These are phyloP conservation scores for Coelastrella sp. DNA, from an alignment of 139 green algal species.

Conservation along the genomic window DNA sequence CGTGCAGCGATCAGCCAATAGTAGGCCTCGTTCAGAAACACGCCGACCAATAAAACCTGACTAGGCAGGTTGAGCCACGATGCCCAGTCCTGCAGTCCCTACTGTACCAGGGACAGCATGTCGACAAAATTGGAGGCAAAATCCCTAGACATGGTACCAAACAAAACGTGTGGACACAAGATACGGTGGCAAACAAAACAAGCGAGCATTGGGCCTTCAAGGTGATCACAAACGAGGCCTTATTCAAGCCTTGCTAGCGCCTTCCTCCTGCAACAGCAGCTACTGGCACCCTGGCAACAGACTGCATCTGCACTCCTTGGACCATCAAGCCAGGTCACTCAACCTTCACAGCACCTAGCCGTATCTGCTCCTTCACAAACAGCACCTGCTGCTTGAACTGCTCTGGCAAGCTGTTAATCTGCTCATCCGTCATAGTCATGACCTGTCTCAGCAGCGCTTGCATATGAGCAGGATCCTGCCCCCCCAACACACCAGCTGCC, in stretches of 20 bases:
- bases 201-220: too few relatives aligned
- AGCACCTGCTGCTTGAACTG: slow-evolving; percentile 90
- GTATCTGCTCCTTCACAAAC: slow-evolving; percentile 83
- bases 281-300: neutral
- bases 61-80: too few relatives aligned
- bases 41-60: too few relatives aligned
- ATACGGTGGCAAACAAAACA: too few relatives aligned
- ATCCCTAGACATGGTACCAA: too few relatives aligned
- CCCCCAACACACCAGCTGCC: slow-evolving; percentile 23
- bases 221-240: too few relatives aligned
- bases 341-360: slow-evolving; percentile 30
- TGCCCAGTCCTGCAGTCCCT: too few relatives aligned
- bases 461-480: slow-evolving; percentile 28
- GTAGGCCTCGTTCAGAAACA: too few relatives aligned
- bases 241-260: neutral
- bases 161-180: too few relatives aligned
- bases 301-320: neutral
- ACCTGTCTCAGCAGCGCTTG: slow-evolving; percentile 88
- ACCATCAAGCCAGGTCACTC: slow-evolving; percentile 15
- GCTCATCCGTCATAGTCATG: slow-evolving; percentile 86
- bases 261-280: neutral
- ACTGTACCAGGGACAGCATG: too few relatives aligned
- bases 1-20: too few relatives aligned
- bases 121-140: too few relatives aligned
- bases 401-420: slow-evolving; percentile 89